A percentile compares a stretch with the other conserved stretches of the same genome.
phyloP scores from a whole-genome alignment of 1,284 basidiomycete genomes.

The Ceratorhiza oryzae-sativae region DNA sequence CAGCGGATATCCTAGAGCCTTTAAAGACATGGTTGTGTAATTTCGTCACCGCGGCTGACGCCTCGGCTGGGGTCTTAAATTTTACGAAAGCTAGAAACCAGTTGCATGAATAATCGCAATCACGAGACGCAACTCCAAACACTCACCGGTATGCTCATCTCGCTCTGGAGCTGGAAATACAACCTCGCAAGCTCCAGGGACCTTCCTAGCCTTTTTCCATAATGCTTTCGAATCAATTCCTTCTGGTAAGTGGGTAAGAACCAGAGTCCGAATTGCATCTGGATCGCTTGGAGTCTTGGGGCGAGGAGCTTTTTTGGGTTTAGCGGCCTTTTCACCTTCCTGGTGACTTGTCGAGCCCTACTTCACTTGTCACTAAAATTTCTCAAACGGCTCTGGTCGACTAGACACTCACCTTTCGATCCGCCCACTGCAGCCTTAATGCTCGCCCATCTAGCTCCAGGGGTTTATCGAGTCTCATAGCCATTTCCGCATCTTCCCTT shows the following conservation, averaged over 20 bases:
- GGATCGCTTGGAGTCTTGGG: slow-evolving; percentile 63
- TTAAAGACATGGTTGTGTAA: slow-evolving; percentile 96
- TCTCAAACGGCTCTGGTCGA: not conserved
- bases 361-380: slow-evolving; percentile 38
- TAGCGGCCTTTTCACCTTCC: not conserved
- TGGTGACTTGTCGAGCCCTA: slow-evolving; percentile 6
- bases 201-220: slow-evolving; percentile 90
- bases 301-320: slow-evolving; percentile 53
- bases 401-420: slow-evolving; percentile 70
- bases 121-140: not conserved
- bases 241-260: slow-evolving; percentile 76
- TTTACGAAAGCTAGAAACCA: slow-evolving; percentile 68
- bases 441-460: slow-evolving; percentile 68
- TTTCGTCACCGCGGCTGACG: slow-evolving; percentile 77
- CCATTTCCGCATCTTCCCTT: slow-evolving; percentile 84
- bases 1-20: slow-evolving; percentile 84
- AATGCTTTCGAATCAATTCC: slow-evolving; percentile 74
- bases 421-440: slow-evolving; percentile 82
- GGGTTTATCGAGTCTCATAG: slow-evolving; percentile 61
- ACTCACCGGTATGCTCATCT: slow-evolving; percentile 52
- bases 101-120: not conserved
- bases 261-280: slow-evolving; percentile 79
- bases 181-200: slow-evolving; percentile 71
- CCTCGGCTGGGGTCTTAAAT: slow-evolving; percentile 75
- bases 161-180: slow-evolving; percentile 67